These are phyloP conservation scores for Hypoxylon sp. DNA, from an alignment of 2,329 filamentous ascomycete genomes.

Conservation along the genomic window DNA sequence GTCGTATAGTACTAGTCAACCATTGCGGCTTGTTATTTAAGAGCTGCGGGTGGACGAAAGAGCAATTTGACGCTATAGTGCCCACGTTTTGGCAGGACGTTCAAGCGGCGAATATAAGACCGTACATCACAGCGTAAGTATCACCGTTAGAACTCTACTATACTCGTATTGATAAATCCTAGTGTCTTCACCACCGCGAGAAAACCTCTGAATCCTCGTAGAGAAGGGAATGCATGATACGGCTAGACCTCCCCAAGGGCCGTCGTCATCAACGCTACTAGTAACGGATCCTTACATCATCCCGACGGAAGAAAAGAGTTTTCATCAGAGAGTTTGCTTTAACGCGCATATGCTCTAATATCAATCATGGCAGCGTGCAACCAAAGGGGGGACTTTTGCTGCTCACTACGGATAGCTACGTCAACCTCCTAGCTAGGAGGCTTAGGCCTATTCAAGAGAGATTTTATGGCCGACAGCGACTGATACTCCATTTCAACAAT, in stretches of 20 bases:
- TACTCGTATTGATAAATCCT: conserved; percentile 15
- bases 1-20: conserved; percentile 34
- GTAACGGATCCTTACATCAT: background rate
- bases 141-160: background rate
- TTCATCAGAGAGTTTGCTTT: conserved; percentile 2
- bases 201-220: conserved; percentile 49
- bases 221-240: conserved; percentile 12
- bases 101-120: conserved; percentile 32
- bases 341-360: conserved; percentile 1
- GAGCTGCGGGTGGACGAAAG: conserved; percentile 47
- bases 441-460: background rate
- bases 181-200: conserved; percentile 50
- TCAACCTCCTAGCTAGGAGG: conserved; percentile 1
- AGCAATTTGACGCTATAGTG: conserved; percentile 42
- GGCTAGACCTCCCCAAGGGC: background rate
- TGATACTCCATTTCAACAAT: conserved; percentile 19
- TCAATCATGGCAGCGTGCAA: background rate
- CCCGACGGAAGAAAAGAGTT: background rate
- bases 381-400: background rate
- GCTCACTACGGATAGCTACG: conserved; percentile 13
- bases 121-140: conserved; percentile 49
- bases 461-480: conserved; percentile 1
- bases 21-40: conserved; percentile 47
- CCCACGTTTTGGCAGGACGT: conserved; percentile 46
- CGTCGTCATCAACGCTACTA: background rate